These are phyloP conservation scores for Sindora glabra DNA, from an alignment of 306 rosid genomes.

Conservation along the genomic window DNA sequence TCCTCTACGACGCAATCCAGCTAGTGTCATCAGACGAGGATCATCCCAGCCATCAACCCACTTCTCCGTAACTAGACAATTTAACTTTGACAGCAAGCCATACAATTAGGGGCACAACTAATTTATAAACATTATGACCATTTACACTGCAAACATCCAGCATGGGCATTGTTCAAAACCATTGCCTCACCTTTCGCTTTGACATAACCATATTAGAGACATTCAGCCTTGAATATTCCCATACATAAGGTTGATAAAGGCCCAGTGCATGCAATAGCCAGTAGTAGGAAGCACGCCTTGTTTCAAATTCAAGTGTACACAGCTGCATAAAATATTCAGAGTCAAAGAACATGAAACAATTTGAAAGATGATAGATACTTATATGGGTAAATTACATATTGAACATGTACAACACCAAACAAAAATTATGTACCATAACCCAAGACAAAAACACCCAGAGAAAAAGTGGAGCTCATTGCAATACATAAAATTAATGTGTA, in stretches of 20 bases:
- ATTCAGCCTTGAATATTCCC: constrained; percentile 97
- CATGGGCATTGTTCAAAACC: neutral
- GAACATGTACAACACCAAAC: too few species aligned
- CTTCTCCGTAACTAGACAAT: constrained; percentile 74
- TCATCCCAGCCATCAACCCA: constrained; percentile 99
- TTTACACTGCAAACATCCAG: neutral
- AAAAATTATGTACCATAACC: too few species aligned
- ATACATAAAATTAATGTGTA: too few species aligned
- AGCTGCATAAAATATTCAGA: constrained; percentile 42
- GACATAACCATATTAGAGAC: constrained; percentile 91
- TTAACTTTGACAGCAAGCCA: constrained; percentile 52
- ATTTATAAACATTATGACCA: neutral
- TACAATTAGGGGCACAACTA: constrained; percentile 11
- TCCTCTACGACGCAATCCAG: constrained; percentile 92
- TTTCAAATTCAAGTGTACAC: constrained; percentile 95
- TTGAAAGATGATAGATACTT: too few species aligned
- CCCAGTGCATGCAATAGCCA: constrained; percentile 76
- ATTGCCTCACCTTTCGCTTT: constrained; percentile 77
- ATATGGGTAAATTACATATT: too few species aligned
- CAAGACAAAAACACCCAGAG: too few species aligned
- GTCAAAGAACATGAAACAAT: too few species aligned
- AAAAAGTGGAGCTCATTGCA: too few species aligned
- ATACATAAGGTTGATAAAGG: constrained; percentile 84
- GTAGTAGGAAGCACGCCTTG: constrained; percentile 94
- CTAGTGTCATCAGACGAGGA: constrained; percentile 91